Evolutionary conservation across 2,329 filamentous ascomycete species (phyloP), one percentile per base, ranked within the genome.

Genomic region (Seiridium unicorne): DNA sequence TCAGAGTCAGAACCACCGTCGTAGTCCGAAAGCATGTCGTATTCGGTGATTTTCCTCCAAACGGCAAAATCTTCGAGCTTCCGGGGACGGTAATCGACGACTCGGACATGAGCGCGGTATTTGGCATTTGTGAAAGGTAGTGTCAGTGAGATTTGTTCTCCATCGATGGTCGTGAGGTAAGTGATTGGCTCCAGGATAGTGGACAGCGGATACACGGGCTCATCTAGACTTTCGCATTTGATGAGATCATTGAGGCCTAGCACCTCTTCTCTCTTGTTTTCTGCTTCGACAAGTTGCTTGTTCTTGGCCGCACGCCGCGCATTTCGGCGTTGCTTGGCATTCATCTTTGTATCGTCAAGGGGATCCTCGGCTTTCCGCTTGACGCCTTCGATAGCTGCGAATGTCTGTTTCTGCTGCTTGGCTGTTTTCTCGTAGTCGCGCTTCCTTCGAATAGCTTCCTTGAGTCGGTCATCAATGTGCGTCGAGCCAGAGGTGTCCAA

Each of bases 41-140:
- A 82, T 35, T 87, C 81, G 26, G 72, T 75, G 3, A 55, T 57
- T 61, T 77, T 77, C 46, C 75, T 77, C 58, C 79, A 78, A 36
- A 72, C 74, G 3, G 89, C 79, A 71, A 97, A 97, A 60, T 94
- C 85, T 63, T 87, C 83, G 1, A 97, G 76, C 1, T 81, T 80
- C 2, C 80, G 75, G 0, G 94, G 94, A 60, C 83, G 85, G 72
- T 91, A 97, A 74, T 97, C 91, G 42, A 96, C 83, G 1, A 96
- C 88, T n/a, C 91, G 88, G 42, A 91, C 88, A 40, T 83, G 80
- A 31, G 86, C 79, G 51, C 86, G 85, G 70, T 93, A 93, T 47
- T 86, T 90, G 60, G 83, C 77, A 68, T 93, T 92, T 60, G 87
- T 81, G 68, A 96, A 96, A 0, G 93, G 91, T 0, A 93, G 66